These are phyloP conservation scores for Dactylis glomerata DNA, from an alignment of 176 grass and related monocot genomes.

Conservation along the genomic window DNA sequence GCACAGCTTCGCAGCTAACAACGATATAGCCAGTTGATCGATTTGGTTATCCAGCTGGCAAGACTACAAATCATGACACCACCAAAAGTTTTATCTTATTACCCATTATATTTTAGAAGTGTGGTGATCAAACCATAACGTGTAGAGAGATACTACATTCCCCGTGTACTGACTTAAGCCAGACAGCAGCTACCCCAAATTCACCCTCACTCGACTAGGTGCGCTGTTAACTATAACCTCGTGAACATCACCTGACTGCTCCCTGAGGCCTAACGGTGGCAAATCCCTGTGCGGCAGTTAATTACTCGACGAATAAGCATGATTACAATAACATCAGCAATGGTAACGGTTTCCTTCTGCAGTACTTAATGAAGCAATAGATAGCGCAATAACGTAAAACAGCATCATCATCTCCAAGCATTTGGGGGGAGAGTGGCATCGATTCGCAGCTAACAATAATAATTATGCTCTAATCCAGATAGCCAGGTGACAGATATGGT, in stretches of 20 bases:
- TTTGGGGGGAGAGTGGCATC: background rate
- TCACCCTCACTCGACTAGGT: background rate
- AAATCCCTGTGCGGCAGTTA: background rate
- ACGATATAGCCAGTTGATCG: background rate
- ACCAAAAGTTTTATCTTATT: background rate
- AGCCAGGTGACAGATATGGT: background rate
- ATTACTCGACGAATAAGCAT: background rate
- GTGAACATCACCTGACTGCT: background rate
- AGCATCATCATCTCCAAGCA: background rate
- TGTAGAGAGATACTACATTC: background rate
- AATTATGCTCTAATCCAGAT: background rate
- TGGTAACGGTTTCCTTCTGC: background rate
- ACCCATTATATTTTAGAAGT: background rate
- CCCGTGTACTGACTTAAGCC: background rate
- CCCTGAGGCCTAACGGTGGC: background rate
- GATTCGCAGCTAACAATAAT: background rate
- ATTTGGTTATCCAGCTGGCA: background rate
- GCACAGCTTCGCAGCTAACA: background rate
- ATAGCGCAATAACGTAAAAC: background rate
- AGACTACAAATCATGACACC: background rate
- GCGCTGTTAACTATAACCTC: background rate
- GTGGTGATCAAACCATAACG: background rate
- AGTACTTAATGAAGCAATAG: background rate
- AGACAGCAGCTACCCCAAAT: background rate
- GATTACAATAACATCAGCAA: background rate